A percentile compares a stretch with the other conserved stretches of the same genome.
phyloP scores from a whole-genome alignment of 1,284 basidiomycete species.

The Grifola frondosa region DNA sequence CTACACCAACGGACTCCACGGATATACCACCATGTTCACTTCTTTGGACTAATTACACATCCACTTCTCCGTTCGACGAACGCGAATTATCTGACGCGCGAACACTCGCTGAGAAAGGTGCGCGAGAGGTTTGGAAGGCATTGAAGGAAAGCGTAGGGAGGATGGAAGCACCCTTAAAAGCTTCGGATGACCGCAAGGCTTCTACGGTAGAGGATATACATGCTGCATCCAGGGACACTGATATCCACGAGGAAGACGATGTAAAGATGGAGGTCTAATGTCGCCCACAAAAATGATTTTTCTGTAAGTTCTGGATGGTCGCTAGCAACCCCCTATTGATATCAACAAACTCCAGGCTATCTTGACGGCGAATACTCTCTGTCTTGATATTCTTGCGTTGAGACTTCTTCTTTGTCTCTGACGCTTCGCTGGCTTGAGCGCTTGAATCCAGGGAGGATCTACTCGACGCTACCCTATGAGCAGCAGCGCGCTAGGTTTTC shows the following conservation, averaged over 20 bases:
- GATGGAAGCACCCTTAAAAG: slow-evolving; percentile 6
- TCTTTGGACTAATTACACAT: slow-evolving; percentile 59
- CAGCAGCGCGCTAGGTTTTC: too few species aligned
- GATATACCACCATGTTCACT: slow-evolving; percentile 30
- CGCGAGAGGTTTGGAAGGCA: slow-evolving; percentile 43
- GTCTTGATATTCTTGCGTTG: too few species aligned
- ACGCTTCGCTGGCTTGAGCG: too few species aligned
- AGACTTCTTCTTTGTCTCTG: too few species aligned
- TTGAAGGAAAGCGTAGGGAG: slow-evolving; percentile 44
- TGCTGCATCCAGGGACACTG: slow-evolving; percentile 1
- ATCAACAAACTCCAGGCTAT: too few species aligned
- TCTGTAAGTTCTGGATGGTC: too few species aligned
- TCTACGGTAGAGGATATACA: not conserved
- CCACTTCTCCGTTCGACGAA: slow-evolving; percentile 37
- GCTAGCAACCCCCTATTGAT: too few species aligned
- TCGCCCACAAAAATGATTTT: too few species aligned
- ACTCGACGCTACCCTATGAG: too few species aligned
- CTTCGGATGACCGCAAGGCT: slow-evolving; percentile 1
- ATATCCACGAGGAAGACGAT: slow-evolving; percentile 18
- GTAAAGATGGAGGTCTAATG: slow-evolving; percentile 16
- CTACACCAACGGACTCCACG: slow-evolving; percentile 18
- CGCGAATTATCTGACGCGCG: slow-evolving; percentile 43
- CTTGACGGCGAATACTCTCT: too few species aligned
- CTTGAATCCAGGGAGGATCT: too few species aligned
- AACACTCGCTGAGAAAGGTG: slow-evolving; percentile 46